Evolutionary conservation across 2,329 filamentous ascomycete species (phyloP).

Genomic region (Aureobasidium sp.): DNA sequence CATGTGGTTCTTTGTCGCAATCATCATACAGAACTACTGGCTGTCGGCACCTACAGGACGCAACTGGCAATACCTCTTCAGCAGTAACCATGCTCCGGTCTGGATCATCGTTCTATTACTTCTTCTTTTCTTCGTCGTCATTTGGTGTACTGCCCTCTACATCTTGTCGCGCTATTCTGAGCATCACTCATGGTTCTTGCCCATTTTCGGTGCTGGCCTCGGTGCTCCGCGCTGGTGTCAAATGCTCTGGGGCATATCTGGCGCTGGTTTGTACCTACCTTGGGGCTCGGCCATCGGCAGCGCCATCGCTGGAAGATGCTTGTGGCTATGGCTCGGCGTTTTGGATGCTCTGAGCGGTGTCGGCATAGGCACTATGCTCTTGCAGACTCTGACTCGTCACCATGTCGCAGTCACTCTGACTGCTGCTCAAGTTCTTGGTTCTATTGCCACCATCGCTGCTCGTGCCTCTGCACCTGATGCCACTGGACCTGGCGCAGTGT

Average conservation of each 20-base stretch:
- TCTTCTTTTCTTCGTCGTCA: slow-evolving; percentile 45
- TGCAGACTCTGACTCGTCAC: slow-evolving; percentile 54
- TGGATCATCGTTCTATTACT: slow-evolving; percentile 56
- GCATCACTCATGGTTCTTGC: slow-evolving; percentile 59
- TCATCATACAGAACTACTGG: slow-evolving; percentile 61
- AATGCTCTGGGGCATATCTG: slow-evolving; percentile 58
- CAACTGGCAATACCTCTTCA: slow-evolving; percentile 60
- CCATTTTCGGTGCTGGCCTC: slow-evolving; percentile 60
- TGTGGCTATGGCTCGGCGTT: slow-evolving; percentile 63
- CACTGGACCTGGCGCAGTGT: slow-evolving; percentile 55
- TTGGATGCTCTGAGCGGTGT: slow-evolving; percentile 59
- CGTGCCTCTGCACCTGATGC: slow-evolving; percentile 54
- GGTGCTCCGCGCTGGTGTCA: slow-evolving; percentile 61
- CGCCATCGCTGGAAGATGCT: slow-evolving; percentile 48
- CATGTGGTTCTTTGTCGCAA: slow-evolving; percentile 59
- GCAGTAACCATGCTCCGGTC: slow-evolving; percentile 46
- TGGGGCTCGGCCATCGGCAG: slow-evolving; percentile 50
- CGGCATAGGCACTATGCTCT: slow-evolving; percentile 60
- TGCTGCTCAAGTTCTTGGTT: slow-evolving; percentile 56
- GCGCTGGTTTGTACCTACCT: slow-evolving; percentile 56
- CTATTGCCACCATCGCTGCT: slow-evolving; percentile 55
- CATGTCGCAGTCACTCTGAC: slow-evolving; percentile 58
- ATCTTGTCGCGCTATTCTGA: slow-evolving; percentile 50
- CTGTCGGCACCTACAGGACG: slow-evolving; percentile 59
- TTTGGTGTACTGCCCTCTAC: slow-evolving; percentile 51